Evolutionary conservation across 2,329 filamentous ascomycete species (phyloP).

Genomic region (Torrubiella hemipterigena): DNA sequence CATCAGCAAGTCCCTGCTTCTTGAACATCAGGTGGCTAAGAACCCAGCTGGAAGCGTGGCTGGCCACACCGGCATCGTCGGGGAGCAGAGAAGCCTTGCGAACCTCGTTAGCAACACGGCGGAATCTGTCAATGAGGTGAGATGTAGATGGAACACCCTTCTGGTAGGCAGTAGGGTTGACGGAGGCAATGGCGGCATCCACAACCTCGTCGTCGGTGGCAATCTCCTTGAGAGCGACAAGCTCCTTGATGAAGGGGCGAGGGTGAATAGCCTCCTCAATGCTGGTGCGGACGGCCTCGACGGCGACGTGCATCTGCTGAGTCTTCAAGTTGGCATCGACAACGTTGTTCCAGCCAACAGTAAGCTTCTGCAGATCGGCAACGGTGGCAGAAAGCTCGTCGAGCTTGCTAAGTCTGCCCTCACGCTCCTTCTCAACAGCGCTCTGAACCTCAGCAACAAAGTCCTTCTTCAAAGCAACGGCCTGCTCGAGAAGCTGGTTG

Average conservation of each 20-base stretch:
- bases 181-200: constrained; percentile 87
- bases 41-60: constrained; percentile 80
- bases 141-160: constrained; percentile 73
- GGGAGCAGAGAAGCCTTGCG: constrained; percentile 88
- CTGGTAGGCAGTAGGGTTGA: constrained; percentile 90
- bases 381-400: constrained; percentile 68
- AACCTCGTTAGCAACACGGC: constrained; percentile 81
- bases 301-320: constrained; percentile 90
- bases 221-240: constrained; percentile 90
- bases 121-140: constrained; percentile 90
- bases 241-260: constrained; percentile 79
- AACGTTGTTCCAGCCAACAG: constrained; percentile 79
- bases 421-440: constrained; percentile 79
- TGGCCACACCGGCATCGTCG: constrained; percentile 87
- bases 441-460: constrained; percentile 69
- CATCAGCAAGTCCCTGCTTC: constrained; percentile 74
- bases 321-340: constrained; percentile 85
- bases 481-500: constrained; percentile 84
- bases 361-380: constrained; percentile 74
- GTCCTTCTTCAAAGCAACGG: constrained; percentile 73
- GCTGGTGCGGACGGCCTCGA: constrained; percentile 80
- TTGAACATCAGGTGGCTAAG: constrained; percentile 94
- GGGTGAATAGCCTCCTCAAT: constrained; percentile 62
- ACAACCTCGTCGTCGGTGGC: constrained; percentile 76
- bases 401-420: constrained; percentile 76